These are phyloP conservation scores for Obba rivulosa DNA, from an alignment of 768 basidiomycete genomes.

Conservation along the genomic window DNA sequence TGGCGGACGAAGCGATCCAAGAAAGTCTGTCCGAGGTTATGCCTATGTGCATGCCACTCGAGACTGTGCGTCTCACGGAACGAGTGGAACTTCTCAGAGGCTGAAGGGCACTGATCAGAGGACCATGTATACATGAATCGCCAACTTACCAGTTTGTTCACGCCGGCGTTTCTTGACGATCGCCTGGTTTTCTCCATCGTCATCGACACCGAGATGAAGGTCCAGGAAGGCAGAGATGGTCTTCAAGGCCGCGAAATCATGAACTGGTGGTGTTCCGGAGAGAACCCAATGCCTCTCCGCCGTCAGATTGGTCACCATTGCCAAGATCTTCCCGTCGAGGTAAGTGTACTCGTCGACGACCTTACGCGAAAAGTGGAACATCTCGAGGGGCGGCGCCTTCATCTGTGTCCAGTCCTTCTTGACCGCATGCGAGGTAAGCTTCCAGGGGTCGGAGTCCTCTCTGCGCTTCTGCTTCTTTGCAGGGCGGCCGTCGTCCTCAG, in stretches of 20 bases:
- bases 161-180: constrained; percentile 73
- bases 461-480: constrained; percentile 56
- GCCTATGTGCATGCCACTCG: constrained; percentile 90
- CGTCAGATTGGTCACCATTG: constrained; percentile 70
- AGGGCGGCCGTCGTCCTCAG: constrained; percentile 27
- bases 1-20: constrained; percentile 80
- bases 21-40: constrained; percentile 77
- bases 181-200: constrained; percentile 77
- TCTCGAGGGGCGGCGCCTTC: constrained; percentile 80
- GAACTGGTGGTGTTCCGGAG: constrained; percentile 93
- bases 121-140: neutral
- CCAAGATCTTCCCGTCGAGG: constrained; percentile 71
- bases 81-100: constrained; percentile 90
- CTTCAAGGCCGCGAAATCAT: constrained; percentile 86
- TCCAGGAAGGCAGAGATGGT: constrained; percentile 85
- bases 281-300: constrained; percentile 88
- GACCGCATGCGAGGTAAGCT: constrained; percentile 56
- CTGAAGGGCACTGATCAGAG: constrained; percentile 32
- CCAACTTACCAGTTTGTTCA: constrained; percentile 73
- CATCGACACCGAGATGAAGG: constrained; percentile 89
- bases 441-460: constrained; percentile 72
- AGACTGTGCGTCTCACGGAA: constrained; percentile 91
- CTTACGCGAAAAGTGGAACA: constrained; percentile 87
- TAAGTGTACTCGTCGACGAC: constrained; percentile 97
- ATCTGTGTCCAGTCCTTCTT: constrained; percentile 73